A percentile compares a stretch with the other conserved stretches of the same genome.
These are phyloP conservation scores for Penicillium silybi DNA, from an alignment of 495 filamentous ascomycete species.

Conservation along the genomic window DNA sequence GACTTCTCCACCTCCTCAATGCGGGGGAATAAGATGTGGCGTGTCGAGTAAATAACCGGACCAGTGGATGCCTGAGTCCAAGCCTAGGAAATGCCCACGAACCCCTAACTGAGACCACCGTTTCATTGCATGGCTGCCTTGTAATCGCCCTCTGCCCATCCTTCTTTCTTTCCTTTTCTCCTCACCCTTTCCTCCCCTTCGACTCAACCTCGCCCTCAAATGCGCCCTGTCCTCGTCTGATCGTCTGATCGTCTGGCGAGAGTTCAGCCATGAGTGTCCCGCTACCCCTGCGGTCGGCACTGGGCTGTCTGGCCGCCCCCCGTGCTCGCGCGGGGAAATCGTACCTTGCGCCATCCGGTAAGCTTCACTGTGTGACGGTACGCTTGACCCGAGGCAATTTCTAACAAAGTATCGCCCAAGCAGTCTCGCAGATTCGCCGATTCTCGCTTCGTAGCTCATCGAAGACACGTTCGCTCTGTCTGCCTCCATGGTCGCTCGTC, in stretches of 20 bases:
- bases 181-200: neutral
- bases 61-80: neutral
- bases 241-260: slow-evolving; percentile 5
- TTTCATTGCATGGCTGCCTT: slow-evolving; percentile 9
- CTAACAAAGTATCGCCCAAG: slow-evolving; percentile 9
- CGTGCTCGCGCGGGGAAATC: slow-evolving; percentile 25
- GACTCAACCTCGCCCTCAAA: neutral
- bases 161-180: slow-evolving; percentile 2
- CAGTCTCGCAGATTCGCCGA: slow-evolving; percentile 17
- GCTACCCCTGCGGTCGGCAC: slow-evolving; percentile 28
- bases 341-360: slow-evolving; percentile 22
- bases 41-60: neutral
- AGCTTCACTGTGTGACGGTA: slow-evolving; percentile 5
- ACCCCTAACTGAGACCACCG: neutral
- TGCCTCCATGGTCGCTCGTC: slow-evolving; percentile 15
- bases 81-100: neutral
- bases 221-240: slow-evolving; percentile 2
- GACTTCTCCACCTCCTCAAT: slow-evolving; percentile 1
- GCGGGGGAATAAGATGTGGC: slow-evolving; percentile 8
- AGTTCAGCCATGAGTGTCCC: slow-evolving; percentile 28
- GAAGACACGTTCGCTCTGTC: slow-evolving; percentile 1
- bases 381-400: neutral
- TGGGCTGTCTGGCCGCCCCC: slow-evolving; percentile 28
- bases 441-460: slow-evolving; percentile 6
- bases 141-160: neutral